Conservation (phyloP, 2,329 filamentous ascomycete species). For the Trichoderma asperellum region DNA sequence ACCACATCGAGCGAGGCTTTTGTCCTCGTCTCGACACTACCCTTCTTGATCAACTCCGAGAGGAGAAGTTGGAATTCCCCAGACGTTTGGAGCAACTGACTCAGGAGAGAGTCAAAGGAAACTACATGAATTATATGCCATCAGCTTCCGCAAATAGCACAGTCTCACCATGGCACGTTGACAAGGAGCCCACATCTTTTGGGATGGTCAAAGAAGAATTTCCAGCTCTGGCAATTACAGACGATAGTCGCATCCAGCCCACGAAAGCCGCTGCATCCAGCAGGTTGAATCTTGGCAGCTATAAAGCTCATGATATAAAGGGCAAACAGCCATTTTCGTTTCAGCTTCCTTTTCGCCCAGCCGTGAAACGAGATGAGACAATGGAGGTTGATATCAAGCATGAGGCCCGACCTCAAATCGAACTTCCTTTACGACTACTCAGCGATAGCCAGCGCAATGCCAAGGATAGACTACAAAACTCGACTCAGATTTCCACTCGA, state of each 20-base stretch:
- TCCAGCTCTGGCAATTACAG: conserved; percentile 17
- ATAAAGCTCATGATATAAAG: not conserved
- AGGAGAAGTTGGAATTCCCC: conserved; percentile 45
- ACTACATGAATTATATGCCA: conserved; percentile 38
- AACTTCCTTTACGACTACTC: not conserved
- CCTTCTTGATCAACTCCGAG: conserved; percentile 42
- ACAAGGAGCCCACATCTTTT: conserved; percentile 14
- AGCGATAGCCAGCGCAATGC: not conserved
- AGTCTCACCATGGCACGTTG: conserved; percentile 6
- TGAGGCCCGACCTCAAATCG: not conserved
- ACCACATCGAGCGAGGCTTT: conserved; percentile 50
- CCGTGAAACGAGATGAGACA: not conserved
- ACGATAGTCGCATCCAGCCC: not conserved
- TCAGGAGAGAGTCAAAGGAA: conserved; percentile 36
- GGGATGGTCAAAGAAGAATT: conserved; percentile 31
- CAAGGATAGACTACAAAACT: not conserved
- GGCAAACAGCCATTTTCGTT: not conserved
- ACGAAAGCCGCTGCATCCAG: not conserved
- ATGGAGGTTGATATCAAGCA: not conserved
- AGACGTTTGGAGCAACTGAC: conserved; percentile 38
- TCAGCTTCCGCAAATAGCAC: not conserved
- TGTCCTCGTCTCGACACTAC: conserved; percentile 45
- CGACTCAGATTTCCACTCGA: not conserved
- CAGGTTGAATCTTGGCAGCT: not conserved
- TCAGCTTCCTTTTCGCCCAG: not conserved